Base-by-base conservation (phyloP, 192 early-diverging fungal genomes). In the Allomyces javanicus region DNA sequence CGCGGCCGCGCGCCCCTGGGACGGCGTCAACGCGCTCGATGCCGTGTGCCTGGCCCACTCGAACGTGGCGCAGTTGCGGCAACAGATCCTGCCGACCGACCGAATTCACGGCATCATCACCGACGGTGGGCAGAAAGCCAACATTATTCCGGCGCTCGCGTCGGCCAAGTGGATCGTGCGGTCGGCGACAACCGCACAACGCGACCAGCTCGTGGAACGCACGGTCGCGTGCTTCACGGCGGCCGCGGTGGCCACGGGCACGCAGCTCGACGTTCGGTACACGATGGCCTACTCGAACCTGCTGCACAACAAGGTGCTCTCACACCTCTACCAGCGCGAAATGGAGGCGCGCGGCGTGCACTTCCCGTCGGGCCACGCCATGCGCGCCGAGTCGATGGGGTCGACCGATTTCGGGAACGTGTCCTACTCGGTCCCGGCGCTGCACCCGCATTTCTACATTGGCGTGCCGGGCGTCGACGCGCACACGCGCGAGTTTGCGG, bases 341-440 rank as follows among this genome's bases (percentile, higher is more conserved):
- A 71, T 75, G 68, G 21, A 63, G 25, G 61, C 24, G 19, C 33
- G 27, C 24, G 73, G 72, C 23, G 72, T 64, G 33, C 5, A 21
- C 17, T 72, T 77, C 63, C 62, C 70, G 9, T 61, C 27, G 21
- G 55, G 64, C 43, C 62, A 69, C 22, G 65, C 71, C 33, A 26
- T n/a, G 44, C 63, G 67, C 21, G 50, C 50, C 50, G 50, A 58
- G 50, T 58, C 50, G 3, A 5, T 71, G 50, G 88, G 82, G 0
- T 79, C 78, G 9, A 85, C 88, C 5, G 88, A 88, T 71, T 83
- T 88, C 75, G 88, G 87, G 33, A 88, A 89, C 63, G 75, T 88
- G 43, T 80, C 81, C n/a, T 79, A 86, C 23, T 70, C 70, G 26
- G 77, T 84, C 11, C 83, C 87, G 40, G 79, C 81, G 7, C 72